These are phyloP conservation scores for Scedosporium boydii DNA, from an alignment of 2,329 filamentous ascomycete genomes.

Conservation along the genomic window DNA sequence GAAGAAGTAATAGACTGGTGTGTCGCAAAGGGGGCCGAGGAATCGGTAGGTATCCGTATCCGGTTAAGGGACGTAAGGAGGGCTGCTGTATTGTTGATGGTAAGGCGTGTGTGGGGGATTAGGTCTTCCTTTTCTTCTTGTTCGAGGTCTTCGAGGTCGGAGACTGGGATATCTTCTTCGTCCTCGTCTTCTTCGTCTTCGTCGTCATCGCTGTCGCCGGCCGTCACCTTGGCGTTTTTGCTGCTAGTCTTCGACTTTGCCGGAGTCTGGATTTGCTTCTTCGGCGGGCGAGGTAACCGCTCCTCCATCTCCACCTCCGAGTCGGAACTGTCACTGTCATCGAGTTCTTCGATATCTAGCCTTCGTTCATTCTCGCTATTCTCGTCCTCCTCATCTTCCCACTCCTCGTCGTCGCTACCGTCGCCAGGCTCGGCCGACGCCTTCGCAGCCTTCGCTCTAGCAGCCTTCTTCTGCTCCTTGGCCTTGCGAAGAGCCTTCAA, in stretches of 20 bases:
- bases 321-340: conserved; percentile 55
- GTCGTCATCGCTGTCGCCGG: conserved; percentile 39
- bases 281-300: conserved; percentile 45
- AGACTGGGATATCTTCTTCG: conserved; percentile 81
- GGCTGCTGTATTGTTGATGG: conserved; percentile 92
- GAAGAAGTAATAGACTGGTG: conserved; percentile 69
- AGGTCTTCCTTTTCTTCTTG: conserved; percentile 80
- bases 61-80: conserved; percentile 73
- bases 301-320: conserved; percentile 70
- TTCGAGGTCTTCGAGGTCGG: conserved; percentile 69
- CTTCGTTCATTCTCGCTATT: conserved; percentile 23
- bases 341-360: conserved; percentile 45
- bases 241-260: conserved; percentile 25
- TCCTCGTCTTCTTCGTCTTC: conserved; percentile 62
- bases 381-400: conserved; percentile 22
- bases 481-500: conserved; percentile 33
- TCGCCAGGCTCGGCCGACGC: conserved; percentile 12
- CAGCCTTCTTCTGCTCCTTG: conserved; percentile 18
- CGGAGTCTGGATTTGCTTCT: conserved; percentile 28
- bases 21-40: conserved; percentile 66
- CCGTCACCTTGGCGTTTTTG: conserved; percentile 11
- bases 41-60: conserved; percentile 59
- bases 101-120: conserved; percentile 82
- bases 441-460: conserved; percentile 5
- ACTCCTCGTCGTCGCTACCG: conserved; percentile 12